Conservation (phyloP, 768 basidiomycete species). For the Leccinum imitatum region DNA sequence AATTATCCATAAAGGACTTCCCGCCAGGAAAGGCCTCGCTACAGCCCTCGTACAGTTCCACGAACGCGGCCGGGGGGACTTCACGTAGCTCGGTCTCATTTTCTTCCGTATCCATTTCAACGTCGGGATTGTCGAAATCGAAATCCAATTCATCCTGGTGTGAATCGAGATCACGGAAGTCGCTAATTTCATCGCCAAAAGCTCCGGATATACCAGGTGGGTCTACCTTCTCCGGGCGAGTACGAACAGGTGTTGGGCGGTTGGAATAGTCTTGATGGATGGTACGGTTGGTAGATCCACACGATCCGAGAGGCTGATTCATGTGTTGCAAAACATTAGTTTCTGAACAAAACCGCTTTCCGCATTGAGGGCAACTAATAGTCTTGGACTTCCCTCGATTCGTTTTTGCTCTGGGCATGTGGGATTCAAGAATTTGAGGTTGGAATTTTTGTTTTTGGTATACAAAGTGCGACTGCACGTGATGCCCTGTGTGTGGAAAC, state of each 20-base stretch:
- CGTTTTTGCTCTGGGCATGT: background rate
- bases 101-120: background rate
- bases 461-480: no score
- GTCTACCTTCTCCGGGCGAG: background rate
- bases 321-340: slow-evolving; percentile 2
- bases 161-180: background rate
- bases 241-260: background rate
- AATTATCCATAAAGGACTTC: slow-evolving; percentile 28
- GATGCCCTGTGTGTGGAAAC: no score
- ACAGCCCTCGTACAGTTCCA: background rate
- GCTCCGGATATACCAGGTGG: background rate
- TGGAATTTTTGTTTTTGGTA: background rate
- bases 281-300: background rate
- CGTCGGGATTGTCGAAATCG: background rate
- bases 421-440: background rate
- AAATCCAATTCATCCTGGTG: background rate
- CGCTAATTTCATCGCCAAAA: no score
- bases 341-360: background rate
- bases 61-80: background rate
- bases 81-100: background rate
- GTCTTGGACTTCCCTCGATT: background rate
- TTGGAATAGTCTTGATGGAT: background rate
- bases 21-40: background rate
- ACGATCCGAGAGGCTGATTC: background rate
- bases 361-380: slow-evolving; percentile 2